phyloP scores from a whole-genome alignment of 2,329 filamentous ascomycete species.

The Magnaporthales sp. region DNA sequence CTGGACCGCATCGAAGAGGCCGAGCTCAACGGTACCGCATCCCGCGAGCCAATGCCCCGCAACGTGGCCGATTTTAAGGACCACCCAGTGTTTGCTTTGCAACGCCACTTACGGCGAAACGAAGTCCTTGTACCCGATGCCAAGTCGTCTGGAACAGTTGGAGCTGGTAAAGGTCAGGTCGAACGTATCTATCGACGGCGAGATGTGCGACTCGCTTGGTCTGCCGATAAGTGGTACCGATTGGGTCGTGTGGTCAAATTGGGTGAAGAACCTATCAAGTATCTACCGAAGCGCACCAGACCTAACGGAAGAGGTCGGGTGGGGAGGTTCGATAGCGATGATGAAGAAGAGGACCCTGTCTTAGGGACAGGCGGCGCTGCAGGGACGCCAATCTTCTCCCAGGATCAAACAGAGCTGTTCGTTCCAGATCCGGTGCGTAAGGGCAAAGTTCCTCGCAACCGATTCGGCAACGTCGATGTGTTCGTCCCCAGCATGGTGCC shows the following conservation, averaged over 20 bases:
- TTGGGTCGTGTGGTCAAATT: constrained; percentile 70
- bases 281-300: constrained; percentile 43
- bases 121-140: constrained; percentile 70
- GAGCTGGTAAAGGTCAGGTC: constrained; percentile 46
- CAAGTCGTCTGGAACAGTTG: constrained; percentile 68
- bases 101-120: constrained; percentile 73
- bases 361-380: constrained; percentile 29
- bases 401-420: constrained; percentile 65
- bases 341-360: constrained; percentile 34
- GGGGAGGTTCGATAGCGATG: constrained; percentile 26
- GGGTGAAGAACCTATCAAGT: constrained; percentile 76
- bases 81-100: constrained; percentile 75
- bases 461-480: constrained; percentile 88
- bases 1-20: constrained; percentile 78
- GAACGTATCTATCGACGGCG: constrained; percentile 76
- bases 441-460: constrained; percentile 78
- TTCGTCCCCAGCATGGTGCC: constrained; percentile 93
- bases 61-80: constrained; percentile 83
- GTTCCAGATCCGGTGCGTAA: constrained; percentile 65
- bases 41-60: constrained; percentile 74
- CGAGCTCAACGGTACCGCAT: constrained; percentile 62
- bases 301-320: constrained; percentile 16
- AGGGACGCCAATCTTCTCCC: constrained; percentile 48
- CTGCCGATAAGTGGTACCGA: constrained; percentile 84
- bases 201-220: constrained; percentile 72